phyloP scores from a whole-genome alignment of 1,139 yeast genomes.

The Blastobotrys buckinghamii region DNA sequence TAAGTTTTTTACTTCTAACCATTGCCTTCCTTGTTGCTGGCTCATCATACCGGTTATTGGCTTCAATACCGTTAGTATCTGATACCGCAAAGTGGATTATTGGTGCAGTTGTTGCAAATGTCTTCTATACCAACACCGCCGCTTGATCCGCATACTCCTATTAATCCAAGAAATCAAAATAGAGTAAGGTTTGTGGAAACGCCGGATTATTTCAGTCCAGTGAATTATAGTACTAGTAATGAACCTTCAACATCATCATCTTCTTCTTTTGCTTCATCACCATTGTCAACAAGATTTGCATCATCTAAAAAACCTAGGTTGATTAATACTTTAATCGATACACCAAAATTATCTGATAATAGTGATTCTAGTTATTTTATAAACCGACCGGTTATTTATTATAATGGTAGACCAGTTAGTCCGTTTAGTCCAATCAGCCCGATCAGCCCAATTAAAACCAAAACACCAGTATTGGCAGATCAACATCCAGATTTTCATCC shows the following conservation, averaged over 20 bases:
- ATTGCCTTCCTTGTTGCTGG: neutral
- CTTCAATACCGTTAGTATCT: neutral
- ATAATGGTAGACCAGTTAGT: neutral
- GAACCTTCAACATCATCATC: no score
- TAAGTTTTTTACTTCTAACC: neutral
- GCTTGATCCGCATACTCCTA: neutral
- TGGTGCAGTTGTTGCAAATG: neutral
- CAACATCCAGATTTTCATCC: neutral
- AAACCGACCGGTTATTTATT: no score
- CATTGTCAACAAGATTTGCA: no score
- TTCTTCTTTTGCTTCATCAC: no score
- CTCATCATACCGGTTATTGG: neutral
- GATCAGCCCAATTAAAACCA: neutral
- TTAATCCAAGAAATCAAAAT: neutral
- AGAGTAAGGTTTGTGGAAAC: neutral
- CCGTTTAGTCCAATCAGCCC: neutral
- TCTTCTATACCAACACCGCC: constrained; percentile 3
- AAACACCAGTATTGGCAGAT: neutral
- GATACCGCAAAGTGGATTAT: neutral
- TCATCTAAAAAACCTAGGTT: no score
- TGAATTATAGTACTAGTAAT: neutral
- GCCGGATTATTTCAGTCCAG: neutral
- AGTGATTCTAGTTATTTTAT: no score
- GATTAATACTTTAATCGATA: no score
- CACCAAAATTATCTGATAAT: no score